These are phyloP conservation scores for Globisporangium emineosum DNA, from an alignment of 352 stramenopile genomes.

Conservation along the genomic window DNA sequence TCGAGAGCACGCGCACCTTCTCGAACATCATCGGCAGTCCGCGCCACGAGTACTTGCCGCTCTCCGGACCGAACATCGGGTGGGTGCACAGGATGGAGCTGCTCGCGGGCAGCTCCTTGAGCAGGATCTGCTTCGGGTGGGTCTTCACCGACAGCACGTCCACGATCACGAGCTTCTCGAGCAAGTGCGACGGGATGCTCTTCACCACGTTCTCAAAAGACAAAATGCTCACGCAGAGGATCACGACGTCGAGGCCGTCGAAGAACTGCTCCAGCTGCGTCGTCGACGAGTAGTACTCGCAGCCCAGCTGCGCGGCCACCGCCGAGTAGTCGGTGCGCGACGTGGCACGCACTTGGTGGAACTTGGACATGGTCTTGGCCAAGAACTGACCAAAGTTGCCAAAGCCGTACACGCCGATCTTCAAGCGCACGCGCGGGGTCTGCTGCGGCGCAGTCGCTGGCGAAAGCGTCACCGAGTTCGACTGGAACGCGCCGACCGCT, in stretches of 20 bases:
- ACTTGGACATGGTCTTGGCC: conserved; percentile 92
- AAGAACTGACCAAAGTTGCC: conserved; percentile 98
- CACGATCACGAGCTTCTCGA: conserved; percentile 91
- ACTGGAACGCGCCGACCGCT: conserved; percentile 40
- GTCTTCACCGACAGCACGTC: conserved; percentile 99
- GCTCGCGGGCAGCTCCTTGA: conserved; percentile 85
- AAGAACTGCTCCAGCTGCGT: conserved; percentile 90
- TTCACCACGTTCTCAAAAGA: conserved; percentile 71
- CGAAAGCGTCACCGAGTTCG: conserved; percentile 23
- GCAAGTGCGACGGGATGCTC: conserved; percentile 58
- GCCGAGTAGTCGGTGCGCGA: conserved; percentile 86
- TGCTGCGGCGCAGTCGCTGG: conserved; percentile 21
- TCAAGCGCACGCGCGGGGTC: conserved; percentile 58
- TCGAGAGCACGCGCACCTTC: conserved; percentile 77
- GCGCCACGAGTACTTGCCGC: conserved; percentile 93
- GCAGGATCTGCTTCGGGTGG: conserved; percentile 92
- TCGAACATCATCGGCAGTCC: conserved; percentile 97
- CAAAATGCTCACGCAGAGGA: conserved; percentile 86
- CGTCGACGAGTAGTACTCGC: conserved; percentile 50
- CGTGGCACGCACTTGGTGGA: conserved; percentile 83
- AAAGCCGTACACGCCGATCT: conserved; percentile 96
- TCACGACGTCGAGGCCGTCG: conserved; percentile 90
- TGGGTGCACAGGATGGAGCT: conserved; percentile 96
- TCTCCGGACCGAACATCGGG: conserved; percentile 98
- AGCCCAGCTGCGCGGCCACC: conserved; percentile 48